Base-by-base conservation (phyloP, 495 filamentous ascomycete species). In the Hypoxylon intermedium region DNA sequence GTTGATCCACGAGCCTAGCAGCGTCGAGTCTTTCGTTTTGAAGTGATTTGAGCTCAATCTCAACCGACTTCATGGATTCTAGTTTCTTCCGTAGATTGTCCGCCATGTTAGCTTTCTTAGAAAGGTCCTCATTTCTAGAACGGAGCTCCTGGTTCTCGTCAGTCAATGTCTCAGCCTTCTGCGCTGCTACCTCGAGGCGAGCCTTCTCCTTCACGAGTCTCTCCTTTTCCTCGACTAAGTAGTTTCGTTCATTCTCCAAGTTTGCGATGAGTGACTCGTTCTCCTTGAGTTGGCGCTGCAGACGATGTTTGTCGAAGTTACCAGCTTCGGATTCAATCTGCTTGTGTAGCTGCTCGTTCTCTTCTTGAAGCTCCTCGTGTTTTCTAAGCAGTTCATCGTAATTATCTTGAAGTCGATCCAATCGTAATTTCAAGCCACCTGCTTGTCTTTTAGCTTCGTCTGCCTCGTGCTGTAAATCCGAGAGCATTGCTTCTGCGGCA, bases 11-110 rank as follows among this genome's bases (percentile, higher is more conserved):
- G 20, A 82, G 71, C 41, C 76, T 75, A 24, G 67, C 52, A 48
- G 82, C 77, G 44, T 74, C 72, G 52, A 62, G 67, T 66, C 74
- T 75, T 26, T 76, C 76, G 6, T 75, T 74, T 56, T 82, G 80
- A 37, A 75, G 66, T 18, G 70, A 63, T 36, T 65, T 71, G 34
- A 79, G 68, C 55, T 77, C 74, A 19, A 63, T 59, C 43, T 72
- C 61, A 28, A 73, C 58, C 45, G 68, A 60, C 53, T 65, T 65
- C 40, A 65, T 87, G 28, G 85, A 82, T 68, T 93, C 84, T 16
- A 91, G 75, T 70, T 93, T 92, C 67, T 88, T 85, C 58, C 86
- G 84, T 62, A 88, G 87, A 54, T 89, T 88, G 52, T 91, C 89
- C 0, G 84, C 81, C 12, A 83, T 85, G 63, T 91, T 95, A 20